Base-by-base conservation (phyloP, 2,329 filamentous ascomycete genomes). In the Sclerotinia minor region DNA sequence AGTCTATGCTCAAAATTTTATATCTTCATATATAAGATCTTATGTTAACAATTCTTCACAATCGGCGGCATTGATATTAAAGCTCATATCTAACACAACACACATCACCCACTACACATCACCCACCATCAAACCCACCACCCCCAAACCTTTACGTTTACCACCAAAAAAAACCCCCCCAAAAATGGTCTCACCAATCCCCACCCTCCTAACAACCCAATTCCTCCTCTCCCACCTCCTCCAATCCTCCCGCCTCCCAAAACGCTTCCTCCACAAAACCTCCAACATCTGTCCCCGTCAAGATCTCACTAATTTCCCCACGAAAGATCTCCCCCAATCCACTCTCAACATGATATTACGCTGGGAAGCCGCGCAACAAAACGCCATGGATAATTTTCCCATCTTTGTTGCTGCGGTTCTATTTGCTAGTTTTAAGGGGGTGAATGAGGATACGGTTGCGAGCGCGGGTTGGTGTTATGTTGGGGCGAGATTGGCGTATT, bases 101-200 rank as follows among this genome's bases (percentile, higher is more conserved):
- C 11, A 41, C 15, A 24, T 13, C 26, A 17, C 45, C 21, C 7
- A 7, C 7, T 35, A 17, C 4, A 21, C 7, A 32, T 45, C 5
- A 63, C 26, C 17, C 7, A 32, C 59, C 5, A 63, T 45, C 17
- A 2, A 63, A 1, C 52, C 6, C 15, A 19, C 60, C 19, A 29
- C 4, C 90, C 75, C 80, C 95, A 71, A 86, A 89, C 78, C 86
- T 91, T 77, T 86, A 88, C 69, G 86, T 91, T 77, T 86, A 88
- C 69, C 89, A 89, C 75, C 2, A 35, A 5, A 7, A 35, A 96
- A 94, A 83, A 19, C 0, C 52, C n/a, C n/a, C n/a, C n/a, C n/a
- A n/a, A 82, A 87, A 88, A 85, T 54, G 58, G 67, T 57, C 60
- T 68, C 64, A 50, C 72, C 24, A 52, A 68, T 53, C 52, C 50